Base-by-base conservation (phyloP, 768 basidiomycete species). In the Macrolepiota dolichaula region DNA sequence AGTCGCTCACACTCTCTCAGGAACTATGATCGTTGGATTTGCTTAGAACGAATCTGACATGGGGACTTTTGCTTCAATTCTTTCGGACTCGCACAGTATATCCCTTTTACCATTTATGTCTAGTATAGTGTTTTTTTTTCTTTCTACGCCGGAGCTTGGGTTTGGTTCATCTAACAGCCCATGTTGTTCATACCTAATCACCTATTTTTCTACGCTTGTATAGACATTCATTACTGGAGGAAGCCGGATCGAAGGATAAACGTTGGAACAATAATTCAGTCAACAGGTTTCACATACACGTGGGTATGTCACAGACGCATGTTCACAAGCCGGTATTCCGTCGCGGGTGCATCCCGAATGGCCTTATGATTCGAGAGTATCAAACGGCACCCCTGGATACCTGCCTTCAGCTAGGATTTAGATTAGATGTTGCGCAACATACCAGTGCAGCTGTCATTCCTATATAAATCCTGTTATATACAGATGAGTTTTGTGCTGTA, bases 21-120 rank as follows among this genome's bases (percentile, higher is more conserved):
- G 71, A 76, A 63, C 64, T 75, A 57, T 77, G 62, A 73, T 64
- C 47, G 25, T 57, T 32, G 27, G 10, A n/a, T 49, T 37, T 24
- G 52, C 35, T 47, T 55, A 49, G 32, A 42, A n/a, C 15, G 24
- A n/a, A 52, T 52, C 25, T 25, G 15, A 42, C 11, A 17, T 24
- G 10, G 59, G 47, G 51, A 54, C 51, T 32, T 60, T 53, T 54
- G 40, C 51, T 46, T 52, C 22, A 54, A 52, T 42, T 40, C 37
- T 19, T 38, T 22, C 40, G 52, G 60, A 55, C 44, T 57, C 47
- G 27, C 40, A 42, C 40, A 42, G 25, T 44, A 46, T 60, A 54
- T 53, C 51, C 51, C 24, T 52, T 27, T 42, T 19, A 52, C 38
- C 27, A 44, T 44, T 19, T 59, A 51, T 52, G 13, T 53, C 13